Base-by-base conservation (phyloP, 495 filamentous ascomycete genomes). In the Aspergillus olivimuriae region DNA sequence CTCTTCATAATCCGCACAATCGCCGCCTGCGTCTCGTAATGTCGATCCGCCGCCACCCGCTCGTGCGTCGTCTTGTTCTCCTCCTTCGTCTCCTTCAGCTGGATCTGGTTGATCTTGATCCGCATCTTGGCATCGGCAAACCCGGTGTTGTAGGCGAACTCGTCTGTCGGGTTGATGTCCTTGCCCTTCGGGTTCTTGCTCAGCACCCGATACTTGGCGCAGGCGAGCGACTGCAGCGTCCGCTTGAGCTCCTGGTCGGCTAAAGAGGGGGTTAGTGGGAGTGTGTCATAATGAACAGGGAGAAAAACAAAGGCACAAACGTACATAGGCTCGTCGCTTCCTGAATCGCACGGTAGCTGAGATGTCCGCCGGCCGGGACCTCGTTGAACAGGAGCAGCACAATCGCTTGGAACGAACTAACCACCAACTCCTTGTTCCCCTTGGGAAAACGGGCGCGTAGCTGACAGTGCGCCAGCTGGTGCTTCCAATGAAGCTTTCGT, bases 1-100 rank as follows among this genome's bases (percentile, higher is more conserved):
- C 80, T 83, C 83, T 99, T 99, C 89, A 99, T 89, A 52, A 99
- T 95, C 11, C 92, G 72, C 47, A 96, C 92, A 49, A 99, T 91
- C 1, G 94, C 94, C 11, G 92, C 94, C 62, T 99, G 94, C 0
- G 88, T 94, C 71, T 99, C 92, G 50, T 88, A 95, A 55, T 94
- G 86, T 18, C 92, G 73, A 55, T 99, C 94, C 21, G 83, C 83
- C 2, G 83, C 83, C 0, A 97, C 89, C 3, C 86, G 74, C 64
- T 95, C 84, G 59, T 96, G 88, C 2, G 89, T 97, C 52, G 84
- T 86, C 61, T 89, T 83, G 61, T 95, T 95, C 69, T 99, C 92
- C 54, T 84, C 72, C 46, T 77, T 79, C 6, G 94, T 97, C 67
- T 97, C 94, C 61, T 90, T 91, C 36, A 96, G 75, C 65, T 99